These are phyloP conservation scores for Scytalidium sp. DNA, from an alignment of 2,329 filamentous ascomycete genomes.

Conservation along the genomic window DNA sequence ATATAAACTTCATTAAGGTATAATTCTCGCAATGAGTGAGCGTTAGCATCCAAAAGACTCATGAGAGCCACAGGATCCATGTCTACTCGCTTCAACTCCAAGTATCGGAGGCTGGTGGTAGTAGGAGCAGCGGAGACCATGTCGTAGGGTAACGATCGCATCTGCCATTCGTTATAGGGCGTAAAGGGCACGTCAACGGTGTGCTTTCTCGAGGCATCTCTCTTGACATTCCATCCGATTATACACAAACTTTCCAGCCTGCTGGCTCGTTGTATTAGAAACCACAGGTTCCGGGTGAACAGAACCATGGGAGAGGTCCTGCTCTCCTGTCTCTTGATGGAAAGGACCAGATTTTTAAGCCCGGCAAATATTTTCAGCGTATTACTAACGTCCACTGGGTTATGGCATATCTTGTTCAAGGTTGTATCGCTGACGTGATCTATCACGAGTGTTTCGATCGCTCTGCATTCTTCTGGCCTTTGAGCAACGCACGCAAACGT, in stretches of 20 bases:
- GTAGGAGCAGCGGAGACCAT: constrained; percentile 5
- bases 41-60: constrained; percentile 20
- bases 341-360: constrained; percentile 44
- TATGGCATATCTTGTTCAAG: constrained; percentile 46
- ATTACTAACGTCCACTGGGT: constrained; percentile 48
- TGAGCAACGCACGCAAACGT: constrained; percentile 45
- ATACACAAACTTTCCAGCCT: constrained; percentile 45
- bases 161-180: constrained; percentile 18
- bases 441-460: constrained; percentile 44
- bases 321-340: constrained; percentile 42
- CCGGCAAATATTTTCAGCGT: constrained; percentile 39
- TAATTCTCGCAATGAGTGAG: constrained; percentile 25
- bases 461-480: constrained; percentile 40
- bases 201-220: constrained; percentile 17
- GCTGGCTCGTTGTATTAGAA: constrained; percentile 42
- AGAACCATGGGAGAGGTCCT: constrained; percentile 30
- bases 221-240: constrained; percentile 34
- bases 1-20: constrained; percentile 29
- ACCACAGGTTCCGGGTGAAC: constrained; percentile 47
- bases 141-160: constrained; percentile 26
- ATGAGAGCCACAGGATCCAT: constrained; percentile 22
- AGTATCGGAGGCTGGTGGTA: constrained; percentile 17
- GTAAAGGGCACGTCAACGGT: constrained; percentile 9
- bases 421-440: constrained; percentile 49
- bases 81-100: constrained; percentile 30